Evolutionary conservation across 164 flowering plant genomes (phyloP).

Genomic region (Piper betle): DNA sequence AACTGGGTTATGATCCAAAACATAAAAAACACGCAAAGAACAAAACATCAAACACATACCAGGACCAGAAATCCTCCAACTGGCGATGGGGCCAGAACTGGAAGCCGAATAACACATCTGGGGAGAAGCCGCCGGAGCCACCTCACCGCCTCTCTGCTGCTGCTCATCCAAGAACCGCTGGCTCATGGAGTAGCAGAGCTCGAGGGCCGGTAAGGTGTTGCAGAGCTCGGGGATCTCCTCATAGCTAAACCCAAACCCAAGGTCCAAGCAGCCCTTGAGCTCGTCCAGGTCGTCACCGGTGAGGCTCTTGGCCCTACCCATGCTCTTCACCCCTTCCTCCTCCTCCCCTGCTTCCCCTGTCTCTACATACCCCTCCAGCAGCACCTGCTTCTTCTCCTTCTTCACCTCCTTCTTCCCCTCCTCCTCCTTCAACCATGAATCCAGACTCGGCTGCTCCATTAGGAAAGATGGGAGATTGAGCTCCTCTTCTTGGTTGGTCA

Average conservation of each 20-base stretch:
- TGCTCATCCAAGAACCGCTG: constrained; percentile 65
- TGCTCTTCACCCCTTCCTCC: constrained; percentile 3
- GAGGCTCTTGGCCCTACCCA: constrained; percentile 54
- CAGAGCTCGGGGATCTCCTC: constrained; percentile 88
- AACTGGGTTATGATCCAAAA: no score
- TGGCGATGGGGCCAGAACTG: constrained; percentile 37
- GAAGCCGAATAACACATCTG: constrained; percentile 14
- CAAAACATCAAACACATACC: constrained; percentile 27
- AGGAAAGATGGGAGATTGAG: no score
- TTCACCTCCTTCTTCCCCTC: not conserved
- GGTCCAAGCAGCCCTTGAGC: constrained; percentile 79
- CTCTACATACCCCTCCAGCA: constrained; percentile 58
- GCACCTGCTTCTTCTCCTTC: constrained; percentile 55
- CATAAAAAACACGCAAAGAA: not conserved
- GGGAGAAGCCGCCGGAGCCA: constrained; percentile 2
- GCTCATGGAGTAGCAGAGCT: constrained; percentile 80
- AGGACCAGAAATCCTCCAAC: constrained; percentile 86
- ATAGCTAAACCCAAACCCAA: constrained; percentile 79
- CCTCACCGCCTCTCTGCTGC: constrained; percentile 28
- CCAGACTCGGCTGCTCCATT: not conserved
- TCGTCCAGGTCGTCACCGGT: constrained; percentile 73
- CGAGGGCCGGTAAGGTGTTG: constrained; percentile 79
- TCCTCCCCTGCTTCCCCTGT: constrained; percentile 28
- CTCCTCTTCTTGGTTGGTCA: no score
- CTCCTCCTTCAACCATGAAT: constrained; percentile 11